Evolutionary conservation across 2,329 filamentous ascomycete species (phyloP), one percentile per base, ranked within the genome.

Genomic region (Clarireedia hainanense): DNA sequence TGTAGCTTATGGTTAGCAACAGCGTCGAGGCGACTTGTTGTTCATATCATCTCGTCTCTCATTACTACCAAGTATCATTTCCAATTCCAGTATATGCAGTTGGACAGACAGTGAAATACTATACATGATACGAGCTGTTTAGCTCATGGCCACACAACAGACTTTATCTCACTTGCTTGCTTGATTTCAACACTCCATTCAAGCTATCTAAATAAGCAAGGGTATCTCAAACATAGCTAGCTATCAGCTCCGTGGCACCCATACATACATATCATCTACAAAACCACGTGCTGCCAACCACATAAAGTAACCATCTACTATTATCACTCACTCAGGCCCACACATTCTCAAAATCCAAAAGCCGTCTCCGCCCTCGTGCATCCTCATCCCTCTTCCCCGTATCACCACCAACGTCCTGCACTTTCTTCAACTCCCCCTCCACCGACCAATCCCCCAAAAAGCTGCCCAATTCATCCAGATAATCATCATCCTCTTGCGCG

Each of bases 391-490:
- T 17, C n/a, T 40, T 48, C 4, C 27, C 17, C 12, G 43, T 37
- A 10, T 17, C 47, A 20, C 20, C 20, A 20, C 20, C 20, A 12
- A 49, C 15, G n/a, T 57, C 47, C 9, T 55, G 74, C 6, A 60
- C 65, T 53, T 69, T 69, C 47, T 67, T 64, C 15, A 73, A 58
- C 57, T 72, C 71, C 0, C 64, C 52, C 26, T 74, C 69, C 7
- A 73, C 65, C 51, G 72, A 70, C 72, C 72, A 75, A 20, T 64
- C 63, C 4, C 64, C 64, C 26, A 70, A 59, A 6, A 65, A 61
- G 36, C 61, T 63, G 27, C 66, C 63, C 53, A 68, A 59, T 24
- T 66, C 60, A 40, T 45, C 39, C 2, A 48, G 10, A 15, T 39
- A 43, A 14, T 52, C 37, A n/a, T 17, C 43, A 15, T 52, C 36